A percentile compares a stretch with the other conserved stretches of the same genome.
These are phyloP conservation scores for Linum usitatissimum DNA, from an alignment of 345 rosid species.

Conservation along the genomic window DNA sequence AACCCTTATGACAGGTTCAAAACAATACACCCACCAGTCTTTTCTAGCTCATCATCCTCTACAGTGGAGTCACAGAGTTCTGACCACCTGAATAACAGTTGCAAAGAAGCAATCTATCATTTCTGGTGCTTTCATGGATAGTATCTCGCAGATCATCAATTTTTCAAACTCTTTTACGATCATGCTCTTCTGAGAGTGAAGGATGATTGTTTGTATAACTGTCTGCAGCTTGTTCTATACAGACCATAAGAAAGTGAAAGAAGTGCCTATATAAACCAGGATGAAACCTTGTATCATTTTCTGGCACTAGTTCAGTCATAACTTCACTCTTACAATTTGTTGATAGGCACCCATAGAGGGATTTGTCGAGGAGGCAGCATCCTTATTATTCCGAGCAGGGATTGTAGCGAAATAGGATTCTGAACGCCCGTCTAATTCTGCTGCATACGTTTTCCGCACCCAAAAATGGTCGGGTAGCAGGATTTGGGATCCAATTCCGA, in stretches of 20 bases:
- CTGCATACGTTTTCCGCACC: too few relatives aligned
- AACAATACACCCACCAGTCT: slow-evolving; percentile 12
- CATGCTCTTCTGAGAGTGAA: slow-evolving; percentile 46
- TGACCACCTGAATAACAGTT: slow-evolving; percentile 87
- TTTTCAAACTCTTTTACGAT: slow-evolving; percentile 54
- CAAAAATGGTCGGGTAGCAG: too few relatives aligned
- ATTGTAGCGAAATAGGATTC: too few relatives aligned
- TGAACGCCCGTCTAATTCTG: too few relatives aligned
- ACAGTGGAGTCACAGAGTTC: background rate
- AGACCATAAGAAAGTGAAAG: background rate
- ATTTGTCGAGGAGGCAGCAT: background rate
- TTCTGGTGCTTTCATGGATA: slow-evolving; percentile 85
- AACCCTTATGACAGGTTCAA: slow-evolving; percentile 9
- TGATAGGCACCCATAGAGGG: background rate
- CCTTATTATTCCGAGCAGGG: slow-evolving; percentile 11
- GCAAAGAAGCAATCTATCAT: slow-evolving; percentile 75
- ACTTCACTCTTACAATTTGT: too few relatives aligned
- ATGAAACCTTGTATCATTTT: too few relatives aligned
- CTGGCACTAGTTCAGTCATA: too few relatives aligned
- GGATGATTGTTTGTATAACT: slow-evolving; percentile 31
- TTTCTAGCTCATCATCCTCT: background rate
- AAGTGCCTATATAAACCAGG: background rate
- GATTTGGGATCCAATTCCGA: too few relatives aligned
- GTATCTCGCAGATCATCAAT: slow-evolving; percentile 56
- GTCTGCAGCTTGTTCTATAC: background rate